phyloP scores from a whole-genome alignment of 2,329 filamentous ascomycete species.

The Aspergillus floridensis region DNA sequence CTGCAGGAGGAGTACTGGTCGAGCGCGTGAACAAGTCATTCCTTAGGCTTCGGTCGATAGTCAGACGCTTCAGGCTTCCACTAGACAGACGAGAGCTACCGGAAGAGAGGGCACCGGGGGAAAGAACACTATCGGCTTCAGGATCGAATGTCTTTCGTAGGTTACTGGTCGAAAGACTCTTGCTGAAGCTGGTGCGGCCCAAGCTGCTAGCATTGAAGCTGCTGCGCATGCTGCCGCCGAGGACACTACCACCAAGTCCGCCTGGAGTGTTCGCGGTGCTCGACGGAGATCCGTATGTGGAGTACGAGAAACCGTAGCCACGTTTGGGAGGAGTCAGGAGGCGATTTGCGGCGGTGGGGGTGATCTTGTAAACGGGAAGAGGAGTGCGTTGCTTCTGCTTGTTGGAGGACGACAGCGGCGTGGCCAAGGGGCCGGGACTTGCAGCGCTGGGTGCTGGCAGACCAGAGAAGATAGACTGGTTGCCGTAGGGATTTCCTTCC shows the following conservation, averaged over 20 bases:
- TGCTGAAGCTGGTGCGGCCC: slow-evolving; percentile 66
- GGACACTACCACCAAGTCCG: slow-evolving; percentile 63
- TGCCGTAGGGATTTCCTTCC: slow-evolving; percentile 86
- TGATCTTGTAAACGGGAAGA: slow-evolving; percentile 82
- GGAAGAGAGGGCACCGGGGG: slow-evolving; percentile 78
- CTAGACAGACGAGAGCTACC: slow-evolving; percentile 64
- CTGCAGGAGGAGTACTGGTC: slow-evolving; percentile 31
- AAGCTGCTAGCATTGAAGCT: slow-evolving; percentile 52
- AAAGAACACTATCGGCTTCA: slow-evolving; percentile 75
- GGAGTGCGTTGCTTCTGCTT: slow-evolving; percentile 78
- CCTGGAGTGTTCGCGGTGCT: slow-evolving; percentile 68
- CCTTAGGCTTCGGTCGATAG: slow-evolving; percentile 84
- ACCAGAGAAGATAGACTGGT: slow-evolving; percentile 77
- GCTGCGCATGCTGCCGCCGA: slow-evolving; percentile 42
- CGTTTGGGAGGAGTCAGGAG: slow-evolving; percentile 81
- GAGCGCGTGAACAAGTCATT: slow-evolving; percentile 58
- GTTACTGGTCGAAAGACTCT: slow-evolving; percentile 86
- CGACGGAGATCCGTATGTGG: slow-evolving; percentile 80
- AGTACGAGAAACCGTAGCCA: slow-evolving; percentile 90
- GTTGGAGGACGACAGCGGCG: slow-evolving; percentile 73
- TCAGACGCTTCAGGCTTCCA: slow-evolving; percentile 79
- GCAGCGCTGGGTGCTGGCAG: slow-evolving; percentile 62
- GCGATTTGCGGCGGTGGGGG: slow-evolving; percentile 73
- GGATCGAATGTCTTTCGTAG: slow-evolving; percentile 76
- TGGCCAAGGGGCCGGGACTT: slow-evolving; percentile 84